Conservation (phyloP, 2,329 filamentous ascomycete species). For the Sporothrix dimorphospora region DNA sequence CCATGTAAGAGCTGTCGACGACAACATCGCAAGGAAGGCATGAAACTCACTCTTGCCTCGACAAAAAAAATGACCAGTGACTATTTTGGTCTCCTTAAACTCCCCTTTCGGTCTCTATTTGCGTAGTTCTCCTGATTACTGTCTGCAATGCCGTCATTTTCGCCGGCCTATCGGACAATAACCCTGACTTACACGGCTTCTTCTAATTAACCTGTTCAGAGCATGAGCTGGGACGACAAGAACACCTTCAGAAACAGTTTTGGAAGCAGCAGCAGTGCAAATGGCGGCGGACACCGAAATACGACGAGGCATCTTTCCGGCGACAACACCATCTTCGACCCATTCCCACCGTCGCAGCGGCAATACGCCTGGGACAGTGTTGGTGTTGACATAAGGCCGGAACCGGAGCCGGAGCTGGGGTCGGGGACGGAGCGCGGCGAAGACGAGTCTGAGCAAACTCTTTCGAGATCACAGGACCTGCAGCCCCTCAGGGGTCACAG, state of each 20-base stretch:
- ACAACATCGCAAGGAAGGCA: background rate
- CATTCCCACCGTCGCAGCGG: conserved; percentile 14
- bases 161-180: background rate
- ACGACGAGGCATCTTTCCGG: background rate
- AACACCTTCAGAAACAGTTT: background rate
- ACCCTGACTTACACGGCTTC: background rate
- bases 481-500: no score
- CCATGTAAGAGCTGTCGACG: background rate
- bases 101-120: no score
- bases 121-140: background rate
- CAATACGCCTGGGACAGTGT: background rate
- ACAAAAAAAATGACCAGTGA: background rate
- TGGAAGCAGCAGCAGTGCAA: background rate
- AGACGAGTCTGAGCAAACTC: no score
- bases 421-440: no score
- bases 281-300: background rate
- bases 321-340: background rate
- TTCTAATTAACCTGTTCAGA: background rate
- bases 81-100: background rate
- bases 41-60: background rate
- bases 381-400: background rate
- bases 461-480: background rate
- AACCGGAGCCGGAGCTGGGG: background rate
- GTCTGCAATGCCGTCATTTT: background rate
- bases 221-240: background rate